Evolutionary conservation across 305 asterid species (phyloP).

Genomic region (Solanum hybrid): DNA sequence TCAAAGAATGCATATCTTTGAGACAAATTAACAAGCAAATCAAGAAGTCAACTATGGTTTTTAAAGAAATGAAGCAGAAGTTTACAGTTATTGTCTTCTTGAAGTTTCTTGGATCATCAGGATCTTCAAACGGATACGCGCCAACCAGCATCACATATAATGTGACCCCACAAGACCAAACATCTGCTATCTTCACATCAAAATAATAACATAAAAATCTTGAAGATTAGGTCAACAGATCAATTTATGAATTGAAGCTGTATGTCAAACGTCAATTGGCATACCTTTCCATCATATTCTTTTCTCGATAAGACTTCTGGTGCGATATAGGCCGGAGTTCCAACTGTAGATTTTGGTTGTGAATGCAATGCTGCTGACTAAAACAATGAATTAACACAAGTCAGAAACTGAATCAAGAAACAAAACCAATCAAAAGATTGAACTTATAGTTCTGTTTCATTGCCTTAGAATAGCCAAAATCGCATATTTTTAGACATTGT

Average conservation of each 20-base stretch:
- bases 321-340: conserved; percentile 81
- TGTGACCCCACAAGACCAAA: conserved; percentile 96
- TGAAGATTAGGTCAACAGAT: neutral
- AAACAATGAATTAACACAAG: neutral
- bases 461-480: conserved; percentile 86
- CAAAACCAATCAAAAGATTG: neutral
- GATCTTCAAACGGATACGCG: conserved; percentile 85
- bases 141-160: conserved; percentile 85
- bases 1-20: neutral
- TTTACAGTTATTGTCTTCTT: conserved; percentile 69
- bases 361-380: conserved; percentile 74
- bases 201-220: neutral
- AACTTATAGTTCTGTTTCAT: neutral
- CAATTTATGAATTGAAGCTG: neutral
- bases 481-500: conserved; percentile 70
- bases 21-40: neutral
- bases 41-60: neutral
- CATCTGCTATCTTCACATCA: conserved; percentile 68
- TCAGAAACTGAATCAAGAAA: neutral
- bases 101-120: conserved; percentile 80
- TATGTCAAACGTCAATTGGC: neutral
- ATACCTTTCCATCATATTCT: conserved; percentile 79
- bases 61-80: conserved; percentile 4
- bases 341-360: conserved; percentile 80
- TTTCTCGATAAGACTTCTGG: conserved; percentile 76